Evolutionary conservation across 2,329 filamentous ascomycete species (phyloP), one percentile per base, ranked within the genome.

Genomic region (Fusarium nygamai): DNA sequence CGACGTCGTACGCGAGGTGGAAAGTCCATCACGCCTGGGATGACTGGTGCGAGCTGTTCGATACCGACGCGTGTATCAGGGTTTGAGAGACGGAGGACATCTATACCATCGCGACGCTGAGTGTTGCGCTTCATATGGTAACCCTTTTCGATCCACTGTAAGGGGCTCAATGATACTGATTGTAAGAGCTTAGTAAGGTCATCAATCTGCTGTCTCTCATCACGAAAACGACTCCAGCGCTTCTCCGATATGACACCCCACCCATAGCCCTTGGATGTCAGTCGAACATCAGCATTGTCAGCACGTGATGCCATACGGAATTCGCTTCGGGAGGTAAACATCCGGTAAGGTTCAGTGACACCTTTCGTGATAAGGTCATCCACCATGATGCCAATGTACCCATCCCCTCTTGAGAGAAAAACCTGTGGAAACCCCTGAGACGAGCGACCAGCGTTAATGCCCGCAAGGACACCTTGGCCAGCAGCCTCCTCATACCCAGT

Each of bases 381-480:
- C 78, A 99, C 95, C 95, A 99, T 98, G 84, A 99, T 93, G 75
- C 96, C 96, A 79, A 99, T 98, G 82, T 98, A 99, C 19, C 94
- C 95, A 82, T 99, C 96, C 4, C 93, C 92, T 73, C 96, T 89
- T 13, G 92, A 92, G 36, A 99, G 85, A 1, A 89, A 89, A 69
- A 97, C 87, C 0, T 91, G 88, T 4, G 86, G 82, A 66, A 92
- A 90, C 3, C 89, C 89, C 69, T 90, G 88, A 0, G 95, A 90
- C 4, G 92, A 88, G n/a, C 96, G 89, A 6, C 96, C 96, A 2
- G 96, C 96, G 80, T 99, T 99, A 78, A 96, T 95, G 38, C 96
- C 96, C 0, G 96, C 96, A 20, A 99, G 85, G 53, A 99, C 88
- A 16, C 96, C 96, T 82, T 99, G 96, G 0, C 94, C 96, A 0